phyloP scores from a whole-genome alignment of 169 alveolate species.

The Plasmodium knowlesi region DNA sequence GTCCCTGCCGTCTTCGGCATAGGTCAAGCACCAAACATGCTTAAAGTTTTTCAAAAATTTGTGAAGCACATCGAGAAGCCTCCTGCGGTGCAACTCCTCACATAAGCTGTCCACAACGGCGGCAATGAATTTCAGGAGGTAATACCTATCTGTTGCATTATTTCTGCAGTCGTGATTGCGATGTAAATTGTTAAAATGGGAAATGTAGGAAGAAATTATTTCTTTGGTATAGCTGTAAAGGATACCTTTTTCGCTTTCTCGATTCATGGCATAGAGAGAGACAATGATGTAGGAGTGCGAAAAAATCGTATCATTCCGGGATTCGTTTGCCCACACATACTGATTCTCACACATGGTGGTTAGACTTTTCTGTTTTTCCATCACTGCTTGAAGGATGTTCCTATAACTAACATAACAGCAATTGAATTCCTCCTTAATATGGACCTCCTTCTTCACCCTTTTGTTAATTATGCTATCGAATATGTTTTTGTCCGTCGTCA shows the following conservation, averaged over 20 bases:
- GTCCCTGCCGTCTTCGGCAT: not conserved
- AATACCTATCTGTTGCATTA: constrained; percentile 1
- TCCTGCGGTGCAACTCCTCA: constrained; percentile 34
- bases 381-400: constrained; percentile 6
- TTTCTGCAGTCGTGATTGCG: constrained; percentile 17
- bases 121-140: constrained; percentile 35
- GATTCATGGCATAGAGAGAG: constrained; percentile 19
- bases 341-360: not conserved
- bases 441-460: constrained; percentile 23
- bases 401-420: constrained; percentile 32
- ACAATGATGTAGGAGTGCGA: constrained; percentile 13
- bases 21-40: constrained; percentile 29
- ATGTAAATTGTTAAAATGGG: constrained; percentile 6
- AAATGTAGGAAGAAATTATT: constrained; percentile 31
- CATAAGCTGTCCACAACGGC: constrained; percentile 26
- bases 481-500: constrained; percentile 27
- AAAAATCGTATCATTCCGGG: constrained; percentile 6
- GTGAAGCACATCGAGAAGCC: constrained; percentile 52
- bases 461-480: constrained; percentile 61
- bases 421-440: constrained; percentile 11
- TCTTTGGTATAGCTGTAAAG: constrained; percentile 35
- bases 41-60: constrained; percentile 42
- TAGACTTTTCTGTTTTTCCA: constrained; percentile 10
- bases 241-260: constrained; percentile 28
- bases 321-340: constrained; percentile 11